phyloP scores from a whole-genome alignment of 2,329 filamentous ascomycete genomes.

The Neonectria hederae region DNA sequence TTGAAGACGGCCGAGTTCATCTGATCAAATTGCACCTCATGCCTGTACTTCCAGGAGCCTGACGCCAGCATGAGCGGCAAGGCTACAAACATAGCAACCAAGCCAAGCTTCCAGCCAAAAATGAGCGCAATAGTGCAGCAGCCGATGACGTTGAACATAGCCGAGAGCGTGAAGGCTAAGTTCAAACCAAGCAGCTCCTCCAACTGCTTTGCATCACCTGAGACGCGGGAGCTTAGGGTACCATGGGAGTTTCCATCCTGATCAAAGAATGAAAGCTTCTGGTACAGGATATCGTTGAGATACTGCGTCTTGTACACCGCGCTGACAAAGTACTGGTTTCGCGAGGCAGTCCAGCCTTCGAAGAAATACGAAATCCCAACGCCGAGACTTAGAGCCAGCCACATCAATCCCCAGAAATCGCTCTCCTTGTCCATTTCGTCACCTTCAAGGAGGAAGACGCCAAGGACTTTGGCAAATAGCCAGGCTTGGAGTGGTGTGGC shows the following conservation, averaged over 20 bases:
- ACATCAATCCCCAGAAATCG: constrained; percentile 46
- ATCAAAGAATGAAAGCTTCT: constrained; percentile 45
- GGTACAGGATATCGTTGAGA: constrained; percentile 42
- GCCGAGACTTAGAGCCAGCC: constrained; percentile 42
- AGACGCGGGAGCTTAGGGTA: constrained; percentile 39
- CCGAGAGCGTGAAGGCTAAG: constrained; percentile 41
- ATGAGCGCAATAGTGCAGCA: constrained; percentile 43
- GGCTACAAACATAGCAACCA: constrained; percentile 49
- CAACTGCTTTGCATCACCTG: constrained; percentile 45
- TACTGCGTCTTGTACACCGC: constrained; percentile 42
- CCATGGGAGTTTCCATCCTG: constrained; percentile 43
- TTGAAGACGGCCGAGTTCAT: constrained; percentile 67
- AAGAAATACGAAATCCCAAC: constrained; percentile 43
- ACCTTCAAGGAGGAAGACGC: constrained; percentile 36
- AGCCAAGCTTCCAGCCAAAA: constrained; percentile 51
- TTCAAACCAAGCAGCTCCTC: constrained; percentile 48
- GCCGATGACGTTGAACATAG: constrained; percentile 44
- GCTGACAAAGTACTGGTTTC: constrained; percentile 28
- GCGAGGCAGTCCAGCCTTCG: constrained; percentile 34
- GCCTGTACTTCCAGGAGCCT: constrained; percentile 51
- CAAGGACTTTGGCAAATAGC: constrained; percentile 43
- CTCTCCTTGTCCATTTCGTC: constrained; percentile 42
- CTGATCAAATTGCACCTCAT: constrained; percentile 64
- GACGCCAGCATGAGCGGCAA: constrained; percentile 46
- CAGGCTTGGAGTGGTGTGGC: constrained; percentile 44